Evolutionary conservation across 1,284 basidiomycete species (phyloP).

Genomic region (Leccinum angustisporum): DNA sequence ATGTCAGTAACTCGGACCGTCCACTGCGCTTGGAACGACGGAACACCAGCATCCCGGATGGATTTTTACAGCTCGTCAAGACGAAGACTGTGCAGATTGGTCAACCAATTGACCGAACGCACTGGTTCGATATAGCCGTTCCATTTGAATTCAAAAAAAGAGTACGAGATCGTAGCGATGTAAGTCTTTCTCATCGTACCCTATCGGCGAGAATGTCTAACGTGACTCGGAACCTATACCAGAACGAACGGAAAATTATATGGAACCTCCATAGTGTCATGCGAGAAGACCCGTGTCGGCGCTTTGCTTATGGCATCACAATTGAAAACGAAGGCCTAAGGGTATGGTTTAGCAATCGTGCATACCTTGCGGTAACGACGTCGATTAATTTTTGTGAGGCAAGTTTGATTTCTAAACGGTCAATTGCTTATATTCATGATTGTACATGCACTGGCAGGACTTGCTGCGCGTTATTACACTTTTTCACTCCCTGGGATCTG

Average conservation of each 20-base stretch:
- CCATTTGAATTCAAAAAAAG: too few relatives aligned
- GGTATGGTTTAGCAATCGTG: neutral
- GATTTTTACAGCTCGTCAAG: too few relatives aligned
- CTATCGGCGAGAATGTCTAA: too few relatives aligned
- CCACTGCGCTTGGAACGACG: too few relatives aligned
- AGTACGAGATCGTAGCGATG: too few relatives aligned
- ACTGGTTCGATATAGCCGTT: too few relatives aligned
- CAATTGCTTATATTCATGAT: neutral
- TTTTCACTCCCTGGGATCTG: slow-evolving; percentile 7
- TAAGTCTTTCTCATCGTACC: too few relatives aligned
- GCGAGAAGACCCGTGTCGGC: neutral
- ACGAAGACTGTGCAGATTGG: too few relatives aligned
- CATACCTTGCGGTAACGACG: slow-evolving; percentile 5
- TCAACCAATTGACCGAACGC: too few relatives aligned
- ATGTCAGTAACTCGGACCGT: too few relatives aligned
- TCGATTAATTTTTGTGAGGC: slow-evolving; percentile 3
- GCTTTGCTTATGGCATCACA: neutral
- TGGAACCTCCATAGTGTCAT: neutral
- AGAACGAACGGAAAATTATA: slow-evolving; percentile 11
- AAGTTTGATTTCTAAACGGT: neutral
- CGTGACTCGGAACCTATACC: neutral
- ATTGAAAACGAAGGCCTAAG: neutral
- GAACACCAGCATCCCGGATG: too few relatives aligned
- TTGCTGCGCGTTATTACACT: neutral
- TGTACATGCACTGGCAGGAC: neutral